Base-by-base conservation (phyloP, 2,329 filamentous ascomycete species). In the Penicillium sumatraense region DNA sequence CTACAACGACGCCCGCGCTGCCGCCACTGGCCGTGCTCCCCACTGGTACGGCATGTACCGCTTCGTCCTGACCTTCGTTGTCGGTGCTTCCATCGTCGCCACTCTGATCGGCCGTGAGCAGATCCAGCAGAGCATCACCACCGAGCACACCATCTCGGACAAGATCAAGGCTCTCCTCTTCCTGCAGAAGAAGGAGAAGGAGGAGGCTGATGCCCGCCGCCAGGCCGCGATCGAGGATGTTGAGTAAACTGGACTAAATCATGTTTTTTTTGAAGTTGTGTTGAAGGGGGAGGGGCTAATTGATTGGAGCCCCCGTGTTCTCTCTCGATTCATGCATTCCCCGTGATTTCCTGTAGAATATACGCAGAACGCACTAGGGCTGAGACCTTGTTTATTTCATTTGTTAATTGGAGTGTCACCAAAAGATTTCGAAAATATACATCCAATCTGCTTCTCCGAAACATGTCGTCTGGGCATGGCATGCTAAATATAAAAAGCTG, bases 21-120 rank as follows among this genome's bases (percentile, higher is more conserved):
- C 88, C 8, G 82, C 83, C 49, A 80, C 81, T 36, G 93, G 92
- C 62, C 95, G 90, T 88, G 87, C 89, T 2, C 93, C 93, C 21
- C 71, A 81, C 33, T 97, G 93, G 93, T 97, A 96, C 73, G 83
- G 82, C 56, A 89, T 87, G 47, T 97, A 97, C 79, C 90, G 93
- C 29, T 97, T 96, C 75, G 88, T 96, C 8, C 81, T 97, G 65
- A 97, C 93, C 2, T 93, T 93, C 72, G 83, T 97, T 57, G 93
- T 96, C 24, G 93, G 93, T 35, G 80, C 85, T 40, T 88, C 89
- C 59, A 93, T 97, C 63, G 86, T 95, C 38, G 78, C 91, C 64
- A 93, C 86, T 60, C 79, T 97, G 62, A 83, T 97, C 59, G 91
- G 91, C 36, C 86, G 93, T 58, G 89, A 92, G 67, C 89, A 93